Base-by-base conservation (phyloP, 1,284 basidiomycete species). In the Earliella scabrosa region DNA sequence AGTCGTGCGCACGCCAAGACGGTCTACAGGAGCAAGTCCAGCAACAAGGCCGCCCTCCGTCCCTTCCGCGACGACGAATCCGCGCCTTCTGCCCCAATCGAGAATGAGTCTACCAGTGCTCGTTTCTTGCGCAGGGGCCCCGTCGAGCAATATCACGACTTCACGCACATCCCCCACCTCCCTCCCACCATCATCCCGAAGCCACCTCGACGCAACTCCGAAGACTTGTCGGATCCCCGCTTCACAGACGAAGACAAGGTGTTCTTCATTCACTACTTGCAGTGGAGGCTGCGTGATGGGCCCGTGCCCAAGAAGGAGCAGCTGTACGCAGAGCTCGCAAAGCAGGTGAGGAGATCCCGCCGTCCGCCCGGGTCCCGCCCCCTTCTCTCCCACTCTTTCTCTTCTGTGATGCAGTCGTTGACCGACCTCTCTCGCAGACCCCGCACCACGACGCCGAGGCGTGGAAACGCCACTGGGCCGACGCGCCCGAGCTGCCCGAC, bases 231-330 rank as follows among this genome's bases (percentile, higher is more conserved):
- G 13, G 9, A 3, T 31, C 29, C 29, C 38, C 38, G 29, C 9
- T 27, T 50, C 14, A 41, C 48, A n/a, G 21, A 41, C 13, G 48
- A 24, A 4, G 48, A 50, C 27, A 50, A 50, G 29, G 21, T 50
- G 16, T 50, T 50, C 21, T 50, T 50, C 38, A 24, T 50, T 4
- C 48, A 50, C 27, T 50, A 29, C 36, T 38, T 50, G 38, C 48
- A 36, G 16, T 50, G 48, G 48, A 36, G 48, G 10, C 29, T 50
- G 48, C 48, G 38, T 5, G 38, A 50, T 13, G 48, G 48, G 7
- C 18, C 45, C 18, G 36, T 50, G 7, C 48, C 48, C 3, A 27
- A 50, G 20, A 50, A 41, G 27, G 26, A 31, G n/a, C 9, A 23
- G 24, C 27, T 50, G 7, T 50, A 40, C 20, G 13, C 13, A 20